These are phyloP conservation scores for Epichloe sp. DNA, from an alignment of 2,329 filamentous ascomycete species.

Conservation along the genomic window DNA sequence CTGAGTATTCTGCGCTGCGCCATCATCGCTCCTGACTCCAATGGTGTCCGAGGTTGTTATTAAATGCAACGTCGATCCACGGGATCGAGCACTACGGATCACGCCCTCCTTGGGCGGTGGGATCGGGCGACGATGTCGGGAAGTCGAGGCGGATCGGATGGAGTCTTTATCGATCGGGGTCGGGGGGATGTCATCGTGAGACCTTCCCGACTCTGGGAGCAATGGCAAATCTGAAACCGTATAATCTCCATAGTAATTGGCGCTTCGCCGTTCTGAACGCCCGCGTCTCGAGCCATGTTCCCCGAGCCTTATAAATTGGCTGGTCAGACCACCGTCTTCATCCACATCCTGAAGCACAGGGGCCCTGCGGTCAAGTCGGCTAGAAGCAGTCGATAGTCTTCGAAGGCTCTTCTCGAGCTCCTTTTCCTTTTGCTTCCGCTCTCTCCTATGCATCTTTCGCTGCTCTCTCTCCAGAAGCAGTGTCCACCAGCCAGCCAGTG, in stretches of 20 bases:
- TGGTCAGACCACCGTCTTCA: conserved; percentile 51
- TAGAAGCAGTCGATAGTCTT: conserved; percentile 79
- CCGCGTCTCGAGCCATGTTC: conserved; percentile 51
- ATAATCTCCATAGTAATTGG: conserved; percentile 48
- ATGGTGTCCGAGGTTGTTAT: conserved; percentile 52
- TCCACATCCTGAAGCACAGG: conserved; percentile 66
- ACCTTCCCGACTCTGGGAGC: conserved; percentile 48
- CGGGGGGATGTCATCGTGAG: conserved; percentile 37
- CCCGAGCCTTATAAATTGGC: conserved; percentile 30
- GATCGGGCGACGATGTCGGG: conserved; percentile 58
- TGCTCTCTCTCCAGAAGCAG: conserved; percentile 88
- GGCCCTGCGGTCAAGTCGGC: conserved; percentile 68
- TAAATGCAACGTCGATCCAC: conserved; percentile 76
- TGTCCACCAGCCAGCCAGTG: conserved; percentile 91
- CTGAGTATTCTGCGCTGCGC: conserved; percentile 9
- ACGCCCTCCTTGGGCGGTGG: conserved; percentile 77
- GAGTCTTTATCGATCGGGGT: conserved; percentile 70
- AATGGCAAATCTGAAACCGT: conserved; percentile 62
- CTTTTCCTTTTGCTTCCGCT: conserved; percentile 72
- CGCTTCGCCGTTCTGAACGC: conserved; percentile 62
- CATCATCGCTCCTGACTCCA: conserved; percentile 16
- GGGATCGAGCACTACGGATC: conserved; percentile 53
- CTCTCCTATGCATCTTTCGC: conserved; percentile 66
- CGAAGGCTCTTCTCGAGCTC: conserved; percentile 72
- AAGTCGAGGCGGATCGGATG: conserved; percentile 62